Evolutionary conservation across 306 rosid species (phyloP).

Genomic region (Lablab purpureus): DNA sequence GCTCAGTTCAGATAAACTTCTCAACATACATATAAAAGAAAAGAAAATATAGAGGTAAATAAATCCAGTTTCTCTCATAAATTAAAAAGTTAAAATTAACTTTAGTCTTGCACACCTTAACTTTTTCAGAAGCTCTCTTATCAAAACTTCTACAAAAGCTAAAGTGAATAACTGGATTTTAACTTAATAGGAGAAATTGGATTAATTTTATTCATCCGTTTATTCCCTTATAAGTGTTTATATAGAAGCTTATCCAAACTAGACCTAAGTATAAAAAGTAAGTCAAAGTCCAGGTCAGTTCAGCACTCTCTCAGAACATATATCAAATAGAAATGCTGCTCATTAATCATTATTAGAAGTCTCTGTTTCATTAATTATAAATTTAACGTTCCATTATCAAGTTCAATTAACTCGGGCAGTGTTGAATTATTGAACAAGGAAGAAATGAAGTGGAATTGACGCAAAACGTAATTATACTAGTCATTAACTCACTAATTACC

Average conservation of each 20-base stretch:
- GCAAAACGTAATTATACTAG: not conserved
- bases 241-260: not conserved
- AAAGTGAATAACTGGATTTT: not conserved
- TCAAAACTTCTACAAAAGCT: not conserved
- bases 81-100: not conserved
- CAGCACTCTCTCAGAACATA: not conserved
- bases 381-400: not conserved
- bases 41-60: not conserved
- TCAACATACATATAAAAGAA: not conserved
- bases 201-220: not conserved
- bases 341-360: not conserved
- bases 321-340: not conserved
- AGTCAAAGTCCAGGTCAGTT: not conserved
- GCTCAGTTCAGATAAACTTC: not conserved
- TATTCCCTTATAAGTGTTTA: not conserved
- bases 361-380: not conserved
- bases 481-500: not conserved
- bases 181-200: not conserved
- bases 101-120: not conserved
- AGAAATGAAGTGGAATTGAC: not conserved
- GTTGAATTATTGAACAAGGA: not conserved
- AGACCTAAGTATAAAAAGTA: not conserved
- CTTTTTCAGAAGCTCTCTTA: not conserved
- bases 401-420: not conserved
- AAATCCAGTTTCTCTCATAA: not conserved